phyloP scores from a whole-genome alignment of 208 protist species.

The Leishmania turanica region DNA sequence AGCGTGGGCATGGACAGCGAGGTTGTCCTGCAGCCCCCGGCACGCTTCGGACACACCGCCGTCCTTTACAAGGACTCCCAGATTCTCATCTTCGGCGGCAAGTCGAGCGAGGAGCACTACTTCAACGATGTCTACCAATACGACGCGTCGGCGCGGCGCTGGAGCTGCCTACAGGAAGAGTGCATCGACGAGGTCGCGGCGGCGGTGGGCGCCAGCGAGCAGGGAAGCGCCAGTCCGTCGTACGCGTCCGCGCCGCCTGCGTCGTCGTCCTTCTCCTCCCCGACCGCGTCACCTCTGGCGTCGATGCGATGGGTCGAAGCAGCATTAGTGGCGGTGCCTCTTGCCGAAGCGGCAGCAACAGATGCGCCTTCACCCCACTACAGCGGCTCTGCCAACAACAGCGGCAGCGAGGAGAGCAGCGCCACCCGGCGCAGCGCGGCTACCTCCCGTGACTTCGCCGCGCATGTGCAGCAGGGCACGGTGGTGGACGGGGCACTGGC shows the following conservation, averaged over 20 bases:
- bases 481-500: background rate
- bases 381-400: background rate
- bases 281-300: background rate
- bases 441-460: background rate
- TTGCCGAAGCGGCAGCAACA: background rate
- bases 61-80: conserved; percentile 45
- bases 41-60: conserved; percentile 72
- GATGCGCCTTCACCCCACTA: conserved; percentile 1
- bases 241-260: conserved; percentile 6
- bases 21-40: conserved; percentile 13
- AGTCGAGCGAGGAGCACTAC: conserved; percentile 30
- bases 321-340: background rate
- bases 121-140: conserved; percentile 54
- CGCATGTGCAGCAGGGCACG: background rate
- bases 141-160: conserved; percentile 29
- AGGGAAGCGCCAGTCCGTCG: conserved; percentile 4
- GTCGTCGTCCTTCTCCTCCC: conserved; percentile 2
- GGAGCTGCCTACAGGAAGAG: conserved; percentile 20
- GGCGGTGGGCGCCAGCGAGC: background rate
- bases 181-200: background rate
- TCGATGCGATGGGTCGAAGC: background rate
- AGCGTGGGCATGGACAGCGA: background rate
- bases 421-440: background rate
- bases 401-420: background rate
- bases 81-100: conserved; percentile 68